Percentiles rank a stretch among this genome's conserved stretches.
These are phyloP conservation scores for Mollisiaceae sp. DNA, from an alignment of 2,329 filamentous ascomycete genomes.

Conservation along the genomic window DNA sequence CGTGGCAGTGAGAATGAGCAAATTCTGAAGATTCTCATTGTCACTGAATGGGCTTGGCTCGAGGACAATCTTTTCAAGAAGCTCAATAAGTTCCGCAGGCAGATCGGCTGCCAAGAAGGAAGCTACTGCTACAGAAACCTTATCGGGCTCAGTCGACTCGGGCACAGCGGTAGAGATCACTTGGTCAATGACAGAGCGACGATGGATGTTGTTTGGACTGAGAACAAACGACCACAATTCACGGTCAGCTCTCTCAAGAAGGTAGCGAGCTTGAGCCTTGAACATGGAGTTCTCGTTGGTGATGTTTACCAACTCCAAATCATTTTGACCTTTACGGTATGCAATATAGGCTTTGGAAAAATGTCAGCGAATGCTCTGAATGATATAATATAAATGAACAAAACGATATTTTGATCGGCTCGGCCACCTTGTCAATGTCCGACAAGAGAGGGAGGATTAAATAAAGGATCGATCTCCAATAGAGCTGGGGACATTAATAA, in stretches of 20 bases:
- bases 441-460: background rate
- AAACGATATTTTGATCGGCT: background rate
- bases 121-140: slow-evolving; percentile 92
- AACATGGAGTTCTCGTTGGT: slow-evolving; percentile 99
- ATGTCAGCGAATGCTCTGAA: slow-evolving; percentile 6
- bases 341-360: slow-evolving; percentile 68
- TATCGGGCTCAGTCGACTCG: slow-evolving; percentile 88
- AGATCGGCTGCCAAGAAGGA: slow-evolving; percentile 91
- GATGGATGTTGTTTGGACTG: slow-evolving; percentile 93
- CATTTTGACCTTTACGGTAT: slow-evolving; percentile 96
- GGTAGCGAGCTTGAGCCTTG: slow-evolving; percentile 93
- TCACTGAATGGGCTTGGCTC: slow-evolving; percentile 85
- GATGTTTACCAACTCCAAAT: slow-evolving; percentile 94
- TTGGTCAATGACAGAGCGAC: slow-evolving; percentile 92
- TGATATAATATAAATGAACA: background rate
- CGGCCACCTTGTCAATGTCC: background rate
- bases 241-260: slow-evolving; percentile 84
- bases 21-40: slow-evolving; percentile 93
- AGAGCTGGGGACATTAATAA: too few relatives aligned
- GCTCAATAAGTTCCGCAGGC: slow-evolving; percentile 91
- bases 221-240: slow-evolving; percentile 97
- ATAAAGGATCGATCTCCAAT: too few relatives aligned
- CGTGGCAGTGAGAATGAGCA: slow-evolving; percentile 93
- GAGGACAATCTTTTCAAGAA: slow-evolving; percentile 98
- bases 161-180: slow-evolving; percentile 95